A percentile compares a stretch with the other conserved stretches of the same genome.
Conservation (phyloP, 1,139 yeast genomes). For the Pichia terricola region DNA sequence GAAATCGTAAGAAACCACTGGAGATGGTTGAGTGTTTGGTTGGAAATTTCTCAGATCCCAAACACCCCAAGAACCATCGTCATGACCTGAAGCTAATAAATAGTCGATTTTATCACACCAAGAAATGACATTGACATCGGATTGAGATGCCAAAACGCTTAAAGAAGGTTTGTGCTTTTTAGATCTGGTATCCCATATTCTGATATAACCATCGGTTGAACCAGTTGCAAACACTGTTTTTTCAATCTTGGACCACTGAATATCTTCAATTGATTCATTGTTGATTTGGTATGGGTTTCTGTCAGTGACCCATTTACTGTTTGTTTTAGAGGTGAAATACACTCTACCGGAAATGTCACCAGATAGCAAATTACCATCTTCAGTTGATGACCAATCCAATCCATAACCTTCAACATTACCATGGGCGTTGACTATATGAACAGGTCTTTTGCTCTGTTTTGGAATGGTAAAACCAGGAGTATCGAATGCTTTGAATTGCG, state of each 20-base stretch:
- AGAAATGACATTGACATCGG: constrained; percentile 90
- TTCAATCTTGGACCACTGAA: constrained; percentile 94
- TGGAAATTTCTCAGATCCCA: constrained; percentile 94
- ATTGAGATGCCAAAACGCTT: constrained; percentile 68
- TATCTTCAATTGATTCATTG: constrained; percentile 80
- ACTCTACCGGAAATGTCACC: constrained; percentile 88
- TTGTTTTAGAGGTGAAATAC: constrained; percentile 66
- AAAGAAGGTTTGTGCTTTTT: constrained; percentile 87
- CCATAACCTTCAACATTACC: constrained; percentile 98
- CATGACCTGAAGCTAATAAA: constrained; percentile 91
- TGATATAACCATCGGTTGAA: constrained; percentile 83
- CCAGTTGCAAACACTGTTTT: constrained; percentile 88
- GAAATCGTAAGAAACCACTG: constrained; percentile 90
- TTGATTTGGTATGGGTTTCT: constrained; percentile 66
- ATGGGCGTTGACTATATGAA: constrained; percentile 76
- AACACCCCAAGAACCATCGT: constrained; percentile 94
- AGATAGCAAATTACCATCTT: constrained; percentile 73
- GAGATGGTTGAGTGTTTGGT: constrained; percentile 37
- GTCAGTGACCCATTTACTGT: constrained; percentile 81
- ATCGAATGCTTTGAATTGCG: constrained; percentile 77
- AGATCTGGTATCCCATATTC: constrained; percentile 96
- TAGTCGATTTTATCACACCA: constrained; percentile 89
- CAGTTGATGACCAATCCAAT: constrained; percentile 89
- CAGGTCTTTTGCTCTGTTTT: constrained; percentile 67
- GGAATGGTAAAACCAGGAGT: constrained; percentile 80